Conservation (phyloP, 23 red algal species). For the Cyanidium caldarium region DNA sequence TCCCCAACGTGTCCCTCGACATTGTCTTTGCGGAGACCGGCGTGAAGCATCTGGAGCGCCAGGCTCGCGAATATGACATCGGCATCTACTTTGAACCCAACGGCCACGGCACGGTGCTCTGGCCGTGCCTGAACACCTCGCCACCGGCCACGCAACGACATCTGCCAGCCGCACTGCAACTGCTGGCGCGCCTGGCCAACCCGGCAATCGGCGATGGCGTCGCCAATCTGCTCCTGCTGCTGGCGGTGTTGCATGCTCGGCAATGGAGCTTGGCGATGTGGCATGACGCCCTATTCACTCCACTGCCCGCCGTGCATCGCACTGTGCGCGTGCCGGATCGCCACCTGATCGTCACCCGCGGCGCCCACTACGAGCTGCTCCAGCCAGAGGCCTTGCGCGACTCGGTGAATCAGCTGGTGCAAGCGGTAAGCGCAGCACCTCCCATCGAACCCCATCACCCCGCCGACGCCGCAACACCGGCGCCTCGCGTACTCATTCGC, state of each 20-base stretch:
- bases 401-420: neutral
- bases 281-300: constrained; percentile 29
- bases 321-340: constrained; percentile 46
- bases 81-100: constrained; percentile 98
- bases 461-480: neutral
- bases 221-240: constrained; percentile 61
- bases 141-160: neutral
- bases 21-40: constrained; percentile 62
- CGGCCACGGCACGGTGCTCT: constrained; percentile 93
- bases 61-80: constrained; percentile 55
- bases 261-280: constrained; percentile 29
- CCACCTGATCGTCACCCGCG: constrained; percentile 31
- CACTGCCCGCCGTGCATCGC: constrained; percentile 37
- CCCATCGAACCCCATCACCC: too few species aligned
- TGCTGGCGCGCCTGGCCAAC: constrained; percentile 47
- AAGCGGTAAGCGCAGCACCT: too few species aligned
- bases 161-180: constrained; percentile 13
- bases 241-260: constrained; percentile 26
- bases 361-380: constrained; percentile 39
- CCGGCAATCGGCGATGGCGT: constrained; percentile 89
- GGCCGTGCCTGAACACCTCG: constrained; percentile 12
- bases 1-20: constrained; percentile 6
- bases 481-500: constrained; percentile 39
- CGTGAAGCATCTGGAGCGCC: constrained; percentile 76
- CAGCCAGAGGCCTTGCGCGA: constrained; percentile 18